These are phyloP conservation scores for Telfairia occidentalis DNA, from an alignment of 331 rosid species.

Conservation along the genomic window DNA sequence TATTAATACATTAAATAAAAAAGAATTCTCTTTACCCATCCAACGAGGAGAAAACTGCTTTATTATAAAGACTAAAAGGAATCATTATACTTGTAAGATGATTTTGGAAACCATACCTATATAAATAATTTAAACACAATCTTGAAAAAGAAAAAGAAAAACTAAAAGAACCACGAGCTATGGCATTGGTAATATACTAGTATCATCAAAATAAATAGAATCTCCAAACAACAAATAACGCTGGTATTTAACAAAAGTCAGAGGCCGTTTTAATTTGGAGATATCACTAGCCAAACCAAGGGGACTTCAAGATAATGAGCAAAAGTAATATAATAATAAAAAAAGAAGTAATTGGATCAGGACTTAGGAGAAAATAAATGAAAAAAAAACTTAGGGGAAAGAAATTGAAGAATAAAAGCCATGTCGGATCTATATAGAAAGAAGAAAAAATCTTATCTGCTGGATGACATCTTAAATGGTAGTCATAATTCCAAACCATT, in stretches of 20 bases:
- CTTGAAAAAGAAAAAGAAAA: neutral
- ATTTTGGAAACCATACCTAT: neutral
- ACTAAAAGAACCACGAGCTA: neutral
- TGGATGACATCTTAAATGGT: neutral
- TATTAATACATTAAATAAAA: conserved; percentile 17
- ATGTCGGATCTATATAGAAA: neutral
- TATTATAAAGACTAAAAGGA: neutral
- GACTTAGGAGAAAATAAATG: neutral
- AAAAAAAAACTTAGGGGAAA: neutral
- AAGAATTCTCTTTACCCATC: neutral
- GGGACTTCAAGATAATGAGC: neutral
- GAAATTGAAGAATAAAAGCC: neutral
- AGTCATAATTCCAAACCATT: neutral
- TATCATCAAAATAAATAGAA: neutral
- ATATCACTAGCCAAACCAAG: neutral
- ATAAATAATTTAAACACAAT: neutral
- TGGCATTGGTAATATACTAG: neutral
- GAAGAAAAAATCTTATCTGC: neutral
- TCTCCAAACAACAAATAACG: neutral
- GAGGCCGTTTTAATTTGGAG: neutral
- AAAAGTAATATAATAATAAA: neutral
- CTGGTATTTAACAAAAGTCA: neutral
- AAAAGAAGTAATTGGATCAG: neutral
- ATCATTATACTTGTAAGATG: neutral
- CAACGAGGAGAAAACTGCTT: neutral